Evolutionary conservation across 257 asterid species (phyloP), one percentile per base, ranked within the genome.

Genomic region (Dorcoceras hygrometricum): DNA sequence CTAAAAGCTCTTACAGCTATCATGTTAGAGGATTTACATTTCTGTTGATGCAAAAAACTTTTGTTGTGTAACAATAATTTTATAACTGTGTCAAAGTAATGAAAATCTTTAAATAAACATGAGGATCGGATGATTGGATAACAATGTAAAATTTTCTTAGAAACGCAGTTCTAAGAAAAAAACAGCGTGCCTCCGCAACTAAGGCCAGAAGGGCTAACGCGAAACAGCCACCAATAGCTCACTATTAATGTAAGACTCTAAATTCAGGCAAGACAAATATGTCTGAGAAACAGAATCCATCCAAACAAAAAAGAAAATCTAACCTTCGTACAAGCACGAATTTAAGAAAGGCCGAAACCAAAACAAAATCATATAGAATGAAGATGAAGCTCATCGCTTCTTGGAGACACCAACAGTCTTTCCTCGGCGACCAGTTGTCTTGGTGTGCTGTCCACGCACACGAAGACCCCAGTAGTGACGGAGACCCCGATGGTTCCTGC

Each of bases 391-490:
- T 79, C 43, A 90, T 78, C 97, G 83, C 88, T 90, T 90, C 93
- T 90, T 90, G 66, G 96, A 90, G 72, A 90, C 97, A 83, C 97
- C 97, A 54, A 90, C 97, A 43, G 97, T 90, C 86, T 90, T 90
- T 61, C 97, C 97, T 76, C 97, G 82, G 18, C 96, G 90, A 3
- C 97, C 96, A 3, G 97, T 90, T 14, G 97, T 90, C 78, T 90
- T 90, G 76, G 97, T 90, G 83, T 90, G 97, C 85, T 90, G 97
- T 58, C 97, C 97, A 65, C 97, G 95, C 19, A 90, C 96, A 1
- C 97, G 86, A 28, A 90, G 89, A 57, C 97, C 97, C 97, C 97
- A 90, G 81, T 84, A 90, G 73, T 90, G 97, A 71, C 96, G 91
- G 32, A 90, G 91, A 71, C 97, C 97, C 75, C 97, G 96, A 65